These are phyloP conservation scores for Trichosporon faecale DNA, from an alignment of 1,284 basidiomycete species.

Conservation along the genomic window DNA sequence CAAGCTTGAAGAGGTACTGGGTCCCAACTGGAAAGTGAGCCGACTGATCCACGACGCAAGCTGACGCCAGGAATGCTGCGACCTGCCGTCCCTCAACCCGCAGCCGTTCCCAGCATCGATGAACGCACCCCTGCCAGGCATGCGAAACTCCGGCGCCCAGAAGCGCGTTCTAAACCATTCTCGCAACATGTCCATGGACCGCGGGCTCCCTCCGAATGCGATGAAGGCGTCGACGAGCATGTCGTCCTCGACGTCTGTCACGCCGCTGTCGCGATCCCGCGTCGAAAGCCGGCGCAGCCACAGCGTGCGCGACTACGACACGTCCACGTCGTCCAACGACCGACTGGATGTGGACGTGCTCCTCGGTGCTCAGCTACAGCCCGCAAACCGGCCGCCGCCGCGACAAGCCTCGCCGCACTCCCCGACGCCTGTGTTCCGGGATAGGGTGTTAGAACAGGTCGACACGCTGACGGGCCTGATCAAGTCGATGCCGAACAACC, in stretches of 20 bases:
- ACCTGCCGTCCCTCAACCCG: constrained; percentile 13
- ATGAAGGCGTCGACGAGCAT: background rate
- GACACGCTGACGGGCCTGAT: constrained; percentile 8
- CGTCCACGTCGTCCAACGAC: background rate
- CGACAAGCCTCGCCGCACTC: background rate
- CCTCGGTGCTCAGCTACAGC: background rate
- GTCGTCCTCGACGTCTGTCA: constrained; percentile 15
- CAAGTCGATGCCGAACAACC: constrained; percentile 11
- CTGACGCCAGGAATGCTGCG: constrained; percentile 14
- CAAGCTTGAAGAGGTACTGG: constrained; percentile 31
- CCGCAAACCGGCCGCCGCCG: background rate
- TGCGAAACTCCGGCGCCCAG: constrained; percentile 2
- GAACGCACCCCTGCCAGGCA: constrained; percentile 31
- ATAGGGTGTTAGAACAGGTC: constrained; percentile 14
- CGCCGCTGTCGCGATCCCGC: background rate
- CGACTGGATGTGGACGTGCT: constrained; percentile 10
- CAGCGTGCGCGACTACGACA: background rate
- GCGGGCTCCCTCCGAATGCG: background rate
- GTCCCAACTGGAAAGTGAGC: constrained; percentile 35
- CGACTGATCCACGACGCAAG: too few relatives aligned
- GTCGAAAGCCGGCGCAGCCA: background rate
- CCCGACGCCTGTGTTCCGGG: background rate
- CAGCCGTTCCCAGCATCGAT: constrained; percentile 21
- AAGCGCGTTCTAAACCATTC: constrained; percentile 19
- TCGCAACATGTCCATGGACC: background rate